Evolutionary conservation across 768 basidiomycete species (phyloP).

Genomic region (Mycena vitilis): DNA sequence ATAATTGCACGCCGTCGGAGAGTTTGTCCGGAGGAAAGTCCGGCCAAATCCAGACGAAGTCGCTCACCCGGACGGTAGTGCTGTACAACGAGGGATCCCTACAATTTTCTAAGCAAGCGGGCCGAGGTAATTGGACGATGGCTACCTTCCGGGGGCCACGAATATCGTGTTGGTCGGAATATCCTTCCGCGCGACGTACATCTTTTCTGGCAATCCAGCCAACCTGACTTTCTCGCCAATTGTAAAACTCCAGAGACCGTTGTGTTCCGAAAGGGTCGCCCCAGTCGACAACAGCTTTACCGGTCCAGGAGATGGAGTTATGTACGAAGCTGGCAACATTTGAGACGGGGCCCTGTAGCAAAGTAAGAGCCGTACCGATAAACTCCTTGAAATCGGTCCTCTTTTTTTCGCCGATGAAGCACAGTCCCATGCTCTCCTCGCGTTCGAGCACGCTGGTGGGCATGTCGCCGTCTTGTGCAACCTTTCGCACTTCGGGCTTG

Average conservation of each 20-base stretch:
- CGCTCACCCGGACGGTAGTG: slow-evolving; percentile 49
- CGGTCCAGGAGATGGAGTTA: slow-evolving; percentile 74
- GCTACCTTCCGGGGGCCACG: slow-evolving; percentile 79
- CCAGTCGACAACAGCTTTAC: slow-evolving; percentile 72
- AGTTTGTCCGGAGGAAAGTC: slow-evolving; percentile 64
- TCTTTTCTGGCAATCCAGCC: slow-evolving; percentile 65
- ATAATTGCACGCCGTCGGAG: slow-evolving; percentile 59
- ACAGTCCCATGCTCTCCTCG: slow-evolving; percentile 93
- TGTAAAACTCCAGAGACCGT: slow-evolving; percentile 87
- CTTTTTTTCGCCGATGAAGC: slow-evolving; percentile 87
- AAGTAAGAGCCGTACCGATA: slow-evolving; percentile 60
- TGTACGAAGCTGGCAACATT: slow-evolving; percentile 76
- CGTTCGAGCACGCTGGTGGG: slow-evolving; percentile 72
- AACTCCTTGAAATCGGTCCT: slow-evolving; percentile 36
- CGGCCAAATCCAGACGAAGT: slow-evolving; percentile 85
- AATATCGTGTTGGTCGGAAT: slow-evolving; percentile 70
- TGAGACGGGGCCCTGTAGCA: neutral
- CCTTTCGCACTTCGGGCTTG: slow-evolving; percentile 78
- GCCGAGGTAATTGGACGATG: neutral
- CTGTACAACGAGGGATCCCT: slow-evolving; percentile 73
- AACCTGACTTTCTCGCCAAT: slow-evolving; percentile 85
- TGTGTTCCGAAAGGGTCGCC: slow-evolving; percentile 66
- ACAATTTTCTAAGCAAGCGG: neutral
- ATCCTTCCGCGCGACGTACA: slow-evolving; percentile 85
- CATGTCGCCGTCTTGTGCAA: slow-evolving; percentile 72